Base-by-base conservation (phyloP, 1,284 basidiomycete species). In the Leccinum angustisporum region DNA sequence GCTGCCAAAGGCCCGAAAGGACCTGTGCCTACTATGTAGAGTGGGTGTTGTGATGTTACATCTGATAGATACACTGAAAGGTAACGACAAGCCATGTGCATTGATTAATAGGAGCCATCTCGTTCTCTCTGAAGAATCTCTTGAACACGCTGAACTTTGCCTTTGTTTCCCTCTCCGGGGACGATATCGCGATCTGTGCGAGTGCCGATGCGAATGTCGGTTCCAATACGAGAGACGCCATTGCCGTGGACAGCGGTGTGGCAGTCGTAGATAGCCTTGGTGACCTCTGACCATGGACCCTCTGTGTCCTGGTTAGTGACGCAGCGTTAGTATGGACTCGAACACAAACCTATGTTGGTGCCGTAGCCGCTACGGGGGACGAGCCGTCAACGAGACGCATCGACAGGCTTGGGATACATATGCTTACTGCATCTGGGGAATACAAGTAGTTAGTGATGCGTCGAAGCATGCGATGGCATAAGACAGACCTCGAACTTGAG, bases 161-260 rank as follows among this genome's bases (percentile, higher is more conserved):
- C 78, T 27, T 85, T 84, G 67, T 96, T 96, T 4, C 87, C 92
- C 52, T 82, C 80, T 7, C 91, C 94, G 2, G 80, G 79, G 2
- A 74, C 75, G 40, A 89, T 83, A 33, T 83, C 77, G 59, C 86
- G 83, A 76, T 96, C 94, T 18, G 83, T 83, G 51, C 95, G 85
- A 0, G 95, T 97, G 51, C 95, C 95, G 61, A 97, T 95, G 33
- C 95, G 89, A 62, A 97, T 91, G 75, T 97, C 95, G 7, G 94
- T 95, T 27, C 92, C 88, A 48, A 91, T 81, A 53, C 91, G 85
- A 21, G 85, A 85, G 1, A 85, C 85, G 36, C 91, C 91, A 70
- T 83, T 82, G 1, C 84, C 86, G 70, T 97, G 95, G 0, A 97
- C 91, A 0, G 94, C 95, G 21, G 83, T 83, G 72, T 97, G 95